Base-by-base conservation (phyloP, 73 alveolate genomes). In the Diophrys sp. region DNA sequence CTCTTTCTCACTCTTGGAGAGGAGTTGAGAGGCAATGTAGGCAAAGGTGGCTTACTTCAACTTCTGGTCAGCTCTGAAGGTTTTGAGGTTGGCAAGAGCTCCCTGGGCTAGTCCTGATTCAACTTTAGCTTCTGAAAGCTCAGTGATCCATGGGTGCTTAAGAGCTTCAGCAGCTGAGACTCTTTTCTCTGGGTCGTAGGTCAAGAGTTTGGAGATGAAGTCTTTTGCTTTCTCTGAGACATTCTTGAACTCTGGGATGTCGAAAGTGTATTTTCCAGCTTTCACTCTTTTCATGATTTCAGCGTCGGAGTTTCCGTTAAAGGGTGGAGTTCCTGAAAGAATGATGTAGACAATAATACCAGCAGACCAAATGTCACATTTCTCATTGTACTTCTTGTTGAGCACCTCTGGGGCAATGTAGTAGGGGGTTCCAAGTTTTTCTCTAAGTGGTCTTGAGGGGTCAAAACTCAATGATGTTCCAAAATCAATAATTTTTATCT, bases 11-110 rank as follows among this genome's bases (percentile, higher is more conserved):
- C 93, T 93, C 84, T 92, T 90, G 44, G 93, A 76, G 77, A 88
- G 71, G 81, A 95, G 84, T 71, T 95, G 96, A 73, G 91, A 75
- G 26, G 95, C 96, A 33, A 95, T 95, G 89, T 93, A 95, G 0
- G 97, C 87, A 54, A 81, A 75, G 67, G 94, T 94, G 2, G 98
- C 99, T n/a, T 84, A 79, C 70, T 94, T 89, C 67, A 95, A 93
- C 85, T 95, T 94, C 56, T 90, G 88, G 70, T 81, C 85, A 54
- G 97, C 94, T 26, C 93, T 68, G 85, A 95, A 95, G 28, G 80
- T 79, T 25, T 87, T 78, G 77, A 95, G 83, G 91, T 95, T 95
- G 33, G 69, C 27, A 32, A 89, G 82, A 33, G 92, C 87, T 18
- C 77, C 78, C 23, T 31, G 44, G 70, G 88, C 86, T 33, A 77